Evolutionary conservation across 1,284 basidiomycete genomes (phyloP).

Genomic region (Sanghuangporus baumii): DNA sequence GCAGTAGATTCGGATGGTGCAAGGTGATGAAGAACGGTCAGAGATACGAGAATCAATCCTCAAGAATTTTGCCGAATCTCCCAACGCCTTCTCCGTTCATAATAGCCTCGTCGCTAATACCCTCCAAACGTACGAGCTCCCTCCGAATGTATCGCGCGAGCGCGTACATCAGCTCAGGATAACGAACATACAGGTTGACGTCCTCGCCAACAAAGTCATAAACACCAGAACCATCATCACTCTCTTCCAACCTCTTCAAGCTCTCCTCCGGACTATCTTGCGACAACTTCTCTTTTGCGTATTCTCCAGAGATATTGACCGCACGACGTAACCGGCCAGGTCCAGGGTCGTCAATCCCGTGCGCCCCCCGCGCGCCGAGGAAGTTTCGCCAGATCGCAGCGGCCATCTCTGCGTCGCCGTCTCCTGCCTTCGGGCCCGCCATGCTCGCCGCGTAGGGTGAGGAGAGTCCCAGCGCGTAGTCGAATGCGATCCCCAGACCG

Average conservation of each 20-base stretch:
- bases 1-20: not conserved
- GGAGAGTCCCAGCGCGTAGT: constrained; percentile 62
- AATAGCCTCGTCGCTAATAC: constrained; percentile 66
- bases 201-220: constrained; percentile 61
- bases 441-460: constrained; percentile 9
- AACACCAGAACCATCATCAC: constrained; percentile 67
- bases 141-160: constrained; percentile 75
- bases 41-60: not conserved
- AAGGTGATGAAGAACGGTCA: not conserved
- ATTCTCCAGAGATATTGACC: constrained; percentile 61
- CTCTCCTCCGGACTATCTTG: constrained; percentile 42
- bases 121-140: constrained; percentile 73
- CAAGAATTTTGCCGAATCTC: constrained; percentile 14
- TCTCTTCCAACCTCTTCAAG: constrained; percentile 30
- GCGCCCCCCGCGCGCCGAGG: constrained; percentile 72
- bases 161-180: constrained; percentile 72
- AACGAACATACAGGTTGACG: constrained; percentile 62
- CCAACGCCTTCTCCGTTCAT: constrained; percentile 34
- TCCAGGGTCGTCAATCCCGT: constrained; percentile 48
- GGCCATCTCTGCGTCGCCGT: constrained; percentile 77
- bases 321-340: constrained; percentile 24
- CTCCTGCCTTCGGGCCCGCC: constrained; percentile 15
- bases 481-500: constrained; percentile 78
- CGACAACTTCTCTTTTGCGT: constrained; percentile 51
- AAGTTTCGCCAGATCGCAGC: constrained; percentile 91